Evolutionary conservation across 2,329 filamentous ascomycete species (phyloP), one percentile per base, ranked within the genome.

Genomic region (Akanthomyces uredinophilus): DNA sequence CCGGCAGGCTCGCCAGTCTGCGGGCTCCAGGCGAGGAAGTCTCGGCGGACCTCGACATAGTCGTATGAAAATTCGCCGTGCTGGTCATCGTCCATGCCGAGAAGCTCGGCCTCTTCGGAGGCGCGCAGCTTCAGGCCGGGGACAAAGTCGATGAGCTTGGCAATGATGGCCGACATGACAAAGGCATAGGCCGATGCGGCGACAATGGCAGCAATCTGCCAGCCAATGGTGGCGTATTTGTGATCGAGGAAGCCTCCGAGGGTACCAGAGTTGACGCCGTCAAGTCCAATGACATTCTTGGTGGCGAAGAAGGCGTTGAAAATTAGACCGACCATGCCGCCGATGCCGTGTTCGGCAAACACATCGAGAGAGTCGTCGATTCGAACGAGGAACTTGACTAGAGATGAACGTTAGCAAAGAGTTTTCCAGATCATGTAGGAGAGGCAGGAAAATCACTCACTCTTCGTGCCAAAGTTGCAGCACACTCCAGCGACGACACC

Each of bases 31-130:
- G 91, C 91, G 44, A 95, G 85, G 81, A 93, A 95, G 77, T 95
- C 91, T 70, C 91, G 87, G 71, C 91, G 88, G 63, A 94, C 90
- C 82, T 95, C 91, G 67, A 95, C 91, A 74, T 94, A 95, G 74
- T 95, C 91, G 80, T 94, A 94, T 14, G 90, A 91, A 72, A 94
- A 95, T 77, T 95, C 91, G 75, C 91, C 91, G 68, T 94, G 89
- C 78, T 95, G 91, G 77, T 94, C 90, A 72, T 94, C 91, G 71
- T 95, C 91, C 89, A 94, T 93, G 68, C 91, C 91, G 62, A 94
- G 85, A 14, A 94, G 85, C 76, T 95, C 91, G 27, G 91, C 91
- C 75, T 93, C 88, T 70, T 92, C 89, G 29, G 85, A 88, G 10
- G 90, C 90, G 63, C 91, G 89, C 51, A 95, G 88, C 73, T 92